phyloP scores from a whole-genome alignment of 306 rosid species.

The Pyrus pyrifolia region DNA sequence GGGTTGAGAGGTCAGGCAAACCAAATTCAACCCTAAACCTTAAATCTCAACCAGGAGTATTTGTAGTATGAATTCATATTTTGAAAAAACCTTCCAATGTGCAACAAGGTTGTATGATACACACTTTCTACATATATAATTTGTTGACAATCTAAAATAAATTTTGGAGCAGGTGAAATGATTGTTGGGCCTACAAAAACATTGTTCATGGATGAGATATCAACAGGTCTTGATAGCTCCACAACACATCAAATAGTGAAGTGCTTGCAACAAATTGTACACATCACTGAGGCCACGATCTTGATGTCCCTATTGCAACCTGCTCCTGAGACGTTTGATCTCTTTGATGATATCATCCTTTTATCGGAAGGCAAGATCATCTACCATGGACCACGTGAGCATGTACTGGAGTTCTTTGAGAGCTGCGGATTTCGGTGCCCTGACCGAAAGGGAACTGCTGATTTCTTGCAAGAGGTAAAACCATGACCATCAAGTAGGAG shows the following conservation, averaged over 20 bases:
- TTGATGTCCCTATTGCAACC: conserved; percentile 90
- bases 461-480: conserved; percentile 83
- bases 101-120: not conserved
- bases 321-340: conserved; percentile 84
- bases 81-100: not conserved
- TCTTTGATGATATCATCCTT: conserved; percentile 75
- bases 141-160: not conserved
- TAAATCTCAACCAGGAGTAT: not conserved
- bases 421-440: conserved; percentile 73
- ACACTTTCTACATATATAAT: not conserved
- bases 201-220: conserved; percentile 89
- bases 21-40: too few species aligned
- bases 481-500: too few species aligned
- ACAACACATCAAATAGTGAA: conserved; percentile 86
- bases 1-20: too few species aligned
- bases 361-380: conserved; percentile 72
- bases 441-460: conserved; percentile 84
- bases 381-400: conserved; percentile 71
- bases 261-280: conserved; percentile 74
- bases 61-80: not conserved
- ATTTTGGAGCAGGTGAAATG: conserved; percentile 55
- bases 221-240: conserved; percentile 93
- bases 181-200: conserved; percentile 89
- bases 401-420: conserved; percentile 53
- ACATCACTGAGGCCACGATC: conserved; percentile 62